phyloP scores from a whole-genome alignment of 148 eudicot genomes.

The Amaranthus palmeri region DNA sequence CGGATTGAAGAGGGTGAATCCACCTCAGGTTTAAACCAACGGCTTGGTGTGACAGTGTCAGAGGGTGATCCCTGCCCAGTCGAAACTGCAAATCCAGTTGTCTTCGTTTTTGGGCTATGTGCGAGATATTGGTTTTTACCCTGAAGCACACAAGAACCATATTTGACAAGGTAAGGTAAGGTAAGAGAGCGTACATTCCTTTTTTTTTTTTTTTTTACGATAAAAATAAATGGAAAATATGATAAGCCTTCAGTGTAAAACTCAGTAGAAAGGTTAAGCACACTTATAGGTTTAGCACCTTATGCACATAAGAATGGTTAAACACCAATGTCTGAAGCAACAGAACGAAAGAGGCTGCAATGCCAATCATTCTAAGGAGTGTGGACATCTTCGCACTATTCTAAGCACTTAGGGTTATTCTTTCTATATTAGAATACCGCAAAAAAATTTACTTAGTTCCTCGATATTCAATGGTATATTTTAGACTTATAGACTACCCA shows the following conservation, averaged over 20 bases:
- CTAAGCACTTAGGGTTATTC: neutral
- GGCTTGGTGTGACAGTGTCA: conserved; percentile 50
- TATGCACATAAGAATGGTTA: no score
- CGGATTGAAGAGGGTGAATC: conserved; percentile 80
- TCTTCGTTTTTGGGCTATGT: conserved; percentile 76
- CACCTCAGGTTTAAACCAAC: conserved; percentile 90
- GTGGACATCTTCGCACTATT: neutral
- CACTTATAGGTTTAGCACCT: no score
- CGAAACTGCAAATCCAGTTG: conserved; percentile 68
- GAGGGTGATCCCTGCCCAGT: conserved; percentile 81
- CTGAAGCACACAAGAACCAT: conserved; percentile 24
- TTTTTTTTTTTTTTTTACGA: no score
- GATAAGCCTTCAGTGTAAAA: neutral
- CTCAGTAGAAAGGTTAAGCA: no score
- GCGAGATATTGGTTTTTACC: conserved; percentile 50
- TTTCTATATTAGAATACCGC: neutral
- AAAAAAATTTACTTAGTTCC: no score
- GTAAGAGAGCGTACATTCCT: neutral
- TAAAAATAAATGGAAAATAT: neutral
- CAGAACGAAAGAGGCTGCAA: neutral
- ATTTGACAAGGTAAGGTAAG: neutral
- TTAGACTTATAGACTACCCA: neutral
- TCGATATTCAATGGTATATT: no score
- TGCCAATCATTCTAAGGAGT: neutral
- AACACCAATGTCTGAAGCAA: neutral